A percentile compares a stretch with the other conserved stretches of the same genome.
Evolutionary conservation across 768 basidiomycete genomes (phyloP).

Genomic region (Tremella yokohamensis): DNA sequence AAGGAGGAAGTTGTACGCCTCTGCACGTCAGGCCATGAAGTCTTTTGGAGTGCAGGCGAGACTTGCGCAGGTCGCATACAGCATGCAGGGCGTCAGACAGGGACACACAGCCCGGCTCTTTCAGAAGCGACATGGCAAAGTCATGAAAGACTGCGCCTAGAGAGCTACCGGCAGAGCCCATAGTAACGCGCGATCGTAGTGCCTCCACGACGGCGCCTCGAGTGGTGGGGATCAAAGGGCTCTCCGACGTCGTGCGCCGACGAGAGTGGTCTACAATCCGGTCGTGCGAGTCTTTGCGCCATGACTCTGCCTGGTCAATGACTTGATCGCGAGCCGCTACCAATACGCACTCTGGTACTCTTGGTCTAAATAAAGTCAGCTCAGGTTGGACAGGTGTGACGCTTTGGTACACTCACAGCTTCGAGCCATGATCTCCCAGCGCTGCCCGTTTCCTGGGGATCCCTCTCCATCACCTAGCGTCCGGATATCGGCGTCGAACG

Average conservation of each 20-base stretch:
- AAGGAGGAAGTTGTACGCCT: background rate
- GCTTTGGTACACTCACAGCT: background rate
- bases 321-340: background rate
- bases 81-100: slow-evolving; percentile 1
- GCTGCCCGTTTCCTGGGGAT: background rate
- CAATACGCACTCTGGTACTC: background rate
- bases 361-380: background rate
- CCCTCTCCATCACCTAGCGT: too few species aligned
- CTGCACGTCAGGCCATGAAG: background rate
- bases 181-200: background rate
- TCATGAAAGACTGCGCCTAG: background rate
- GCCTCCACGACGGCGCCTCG: background rate
- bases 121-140: slow-evolving; percentile 2
- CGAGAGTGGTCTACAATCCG: background rate
- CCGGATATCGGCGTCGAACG: background rate
- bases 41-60: background rate
- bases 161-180: background rate
- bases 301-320: background rate
- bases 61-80: slow-evolving; percentile 1
- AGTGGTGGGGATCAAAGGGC: background rate
- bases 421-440: slow-evolving; percentile 1
- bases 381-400: too few species aligned
- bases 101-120: slow-evolving; percentile 1
- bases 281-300: slow-evolving; percentile 2
- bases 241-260: background rate